phyloP scores from a whole-genome alignment of 2,329 filamentous ascomycete species.

The Colletotrichum sp. region DNA sequence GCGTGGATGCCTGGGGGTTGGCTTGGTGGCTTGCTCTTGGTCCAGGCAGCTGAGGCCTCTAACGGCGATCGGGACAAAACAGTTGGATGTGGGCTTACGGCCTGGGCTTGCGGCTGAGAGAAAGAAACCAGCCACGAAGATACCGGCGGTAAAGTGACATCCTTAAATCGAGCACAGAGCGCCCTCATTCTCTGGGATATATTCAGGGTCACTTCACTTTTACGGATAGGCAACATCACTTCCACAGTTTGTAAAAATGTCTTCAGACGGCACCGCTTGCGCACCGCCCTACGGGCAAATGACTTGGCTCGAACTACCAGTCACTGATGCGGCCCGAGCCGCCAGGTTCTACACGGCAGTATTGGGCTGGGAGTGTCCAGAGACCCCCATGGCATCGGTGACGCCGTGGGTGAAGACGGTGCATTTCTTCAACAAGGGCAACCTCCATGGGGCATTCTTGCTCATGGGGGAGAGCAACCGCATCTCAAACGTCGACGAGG shows the following conservation, averaged over 20 bases:
- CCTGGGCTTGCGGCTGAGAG: not conserved
- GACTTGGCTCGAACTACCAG: constrained; percentile 45
- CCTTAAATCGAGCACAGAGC: not conserved
- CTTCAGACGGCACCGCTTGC: not conserved
- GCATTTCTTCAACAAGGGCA: constrained; percentile 38
- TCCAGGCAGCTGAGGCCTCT: not conserved
- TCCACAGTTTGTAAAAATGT: not conserved
- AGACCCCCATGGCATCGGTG: constrained; percentile 24
- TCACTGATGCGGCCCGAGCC: constrained; percentile 36
- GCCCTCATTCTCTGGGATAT: not conserved
- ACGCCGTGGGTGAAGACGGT: constrained; percentile 31
- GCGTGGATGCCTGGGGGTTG: not conserved
- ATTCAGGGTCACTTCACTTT: not conserved
- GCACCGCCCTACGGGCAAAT: constrained; percentile 32
- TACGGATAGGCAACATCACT: not conserved
- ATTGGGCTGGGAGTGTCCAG: constrained; percentile 36
- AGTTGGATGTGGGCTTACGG: not conserved
- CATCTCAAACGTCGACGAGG: constrained; percentile 30
- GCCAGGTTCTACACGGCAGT: constrained; percentile 41
- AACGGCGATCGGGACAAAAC: not conserved
- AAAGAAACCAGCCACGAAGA: not conserved
- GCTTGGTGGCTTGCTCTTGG: not conserved
- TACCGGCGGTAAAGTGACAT: not conserved
- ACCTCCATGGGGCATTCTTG: constrained; percentile 39
- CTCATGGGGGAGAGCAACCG: constrained; percentile 34